Evolutionary conservation across 345 rosid genomes (phyloP).

Genomic region (Barbarea vulgaris): DNA sequence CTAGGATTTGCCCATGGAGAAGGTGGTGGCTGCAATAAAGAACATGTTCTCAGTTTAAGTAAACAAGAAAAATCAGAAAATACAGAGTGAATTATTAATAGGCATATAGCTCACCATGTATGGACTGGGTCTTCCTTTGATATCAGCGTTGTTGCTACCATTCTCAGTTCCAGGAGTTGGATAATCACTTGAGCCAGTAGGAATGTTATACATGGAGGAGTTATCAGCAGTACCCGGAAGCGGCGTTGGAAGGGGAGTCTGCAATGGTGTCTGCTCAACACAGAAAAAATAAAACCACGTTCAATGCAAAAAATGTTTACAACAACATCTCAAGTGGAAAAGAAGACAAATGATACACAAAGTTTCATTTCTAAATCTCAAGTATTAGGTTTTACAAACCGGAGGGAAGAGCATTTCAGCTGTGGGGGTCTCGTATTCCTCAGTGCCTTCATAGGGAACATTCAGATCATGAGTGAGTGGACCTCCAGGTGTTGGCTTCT

Average conservation of each 20-base stretch:
- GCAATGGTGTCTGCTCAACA: conserved; percentile 77
- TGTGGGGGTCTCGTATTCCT: conserved; percentile 98
- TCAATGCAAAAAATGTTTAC: conserved; percentile 17
- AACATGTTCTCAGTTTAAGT: conserved; percentile 8
- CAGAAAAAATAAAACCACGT: conserved; percentile 16
- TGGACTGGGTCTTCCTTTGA: conserved; percentile 80
- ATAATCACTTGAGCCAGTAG: conserved; percentile 85
- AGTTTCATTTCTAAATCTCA: background rate
- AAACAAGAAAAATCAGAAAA: background rate
- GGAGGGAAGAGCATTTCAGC: conserved; percentile 96
- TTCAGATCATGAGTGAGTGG: conserved; percentile 81
- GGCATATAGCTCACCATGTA: conserved; percentile 60
- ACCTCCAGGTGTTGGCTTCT: conserved; percentile 63
- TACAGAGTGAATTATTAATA: background rate
- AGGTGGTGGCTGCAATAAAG: conserved; percentile 69
- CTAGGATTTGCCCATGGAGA: conserved; percentile 88
- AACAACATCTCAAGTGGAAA: background rate
- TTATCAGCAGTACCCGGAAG: conserved; percentile 75
- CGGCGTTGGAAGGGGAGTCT: conserved; percentile 82
- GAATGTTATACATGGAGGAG: conserved; percentile 84
- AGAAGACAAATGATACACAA: background rate
- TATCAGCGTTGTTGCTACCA: conserved; percentile 58
- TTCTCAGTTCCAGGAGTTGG: conserved; percentile 76
- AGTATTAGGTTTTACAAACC: too few relatives aligned
- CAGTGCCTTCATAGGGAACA: conserved; percentile 91